Base-by-base conservation (phyloP, 225 moss, liverwort and hornwort species). In the Sphagnum contortum region DNA sequence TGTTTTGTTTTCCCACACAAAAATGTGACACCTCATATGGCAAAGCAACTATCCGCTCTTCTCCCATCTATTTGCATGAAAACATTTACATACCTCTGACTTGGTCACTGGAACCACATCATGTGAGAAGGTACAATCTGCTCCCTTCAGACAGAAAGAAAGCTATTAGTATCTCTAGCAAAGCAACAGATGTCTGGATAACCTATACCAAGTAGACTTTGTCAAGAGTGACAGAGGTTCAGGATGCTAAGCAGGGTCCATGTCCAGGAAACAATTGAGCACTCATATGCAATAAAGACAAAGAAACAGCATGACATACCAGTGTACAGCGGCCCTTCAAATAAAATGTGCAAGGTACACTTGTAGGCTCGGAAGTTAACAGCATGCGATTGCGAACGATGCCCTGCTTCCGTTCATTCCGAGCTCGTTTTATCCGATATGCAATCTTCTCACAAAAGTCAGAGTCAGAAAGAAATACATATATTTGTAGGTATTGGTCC, bases 321-420 rank as follows among this genome's bases (percentile, higher is more conserved):
- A 90, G 80, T 6, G 92, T 80, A 75, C 96, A 96, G 67, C 96
- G 84, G 60, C 96, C 96, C 73, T 96, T 96, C 71, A 96, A 78
- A 53, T 81, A 96, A 69, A 85, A 92, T 66, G 82, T 90, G 81
- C 96, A 96, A 29, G 84, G 85, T 45, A 90, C 87, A 60, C 84
- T 76, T 64, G 83, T 81, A 54, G 90, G 96, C 68, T 87, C 87
- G 48, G 75, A 67, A 57, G 74, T 78, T 53, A 73, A 79, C 49
- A 70, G 81, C 69, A 85, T 55, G 9, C 78, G 81, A 12, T 70
- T 78, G 62, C 92, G 88, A 66, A 88, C 75, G 50, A 88, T 78
- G 58, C 96, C 96, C 64, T 87, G 49, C 67, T 88, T 88, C 71
- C 83, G 88, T 74, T 92, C 96, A 67, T 96, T 96, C 76, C 88